Base-by-base conservation (phyloP, 768 basidiomycete species). In the Candolleomyces aberdarensis region DNA sequence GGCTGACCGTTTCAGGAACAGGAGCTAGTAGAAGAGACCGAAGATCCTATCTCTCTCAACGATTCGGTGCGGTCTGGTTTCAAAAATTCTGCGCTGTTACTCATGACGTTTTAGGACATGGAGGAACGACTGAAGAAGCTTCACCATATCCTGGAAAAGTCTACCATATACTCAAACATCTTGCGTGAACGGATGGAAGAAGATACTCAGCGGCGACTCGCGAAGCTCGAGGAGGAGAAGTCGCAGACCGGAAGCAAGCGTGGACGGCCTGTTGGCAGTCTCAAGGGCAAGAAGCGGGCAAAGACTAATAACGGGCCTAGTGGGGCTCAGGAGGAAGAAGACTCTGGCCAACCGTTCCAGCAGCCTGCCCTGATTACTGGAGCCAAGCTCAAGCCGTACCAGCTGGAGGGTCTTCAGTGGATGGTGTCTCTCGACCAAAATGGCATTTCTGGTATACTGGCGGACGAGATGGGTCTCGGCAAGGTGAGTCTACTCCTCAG, bases 401-500 rank as follows among this genome's bases (percentile, higher is more conserved):
- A 99, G 70, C 82, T 98, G 1, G 92, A 95, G 55, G 96, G 96
- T 0, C 83, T 97, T 15, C 91, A 96, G 63, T 98, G 96, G 96
- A 91, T 97, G 91, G 88, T 91, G 0, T 87, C 87, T 11, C 74
- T 97, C 15, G 88, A 93, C 70, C 84, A 91, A 72, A 94, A 94
- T 66, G 91, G 91, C 0, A 88, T 92, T 20, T 87, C 86, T 0
- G 91, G 91, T 0, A 92, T 92, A 61, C 66, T 92, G 44, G 95
- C 95, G 29, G 95, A 97, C 67, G 95, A 97, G 71, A 97, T 97
- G 95, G 95, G 94, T 19, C 76, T 96, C 1, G 94, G 94, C 55
- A 94, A 91, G 81, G 89, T 87, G 62, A 39, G 72, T 64, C 13
- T 13, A 47, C 48, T 53, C 17, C 8, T 0, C 31, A 26, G 19